These are phyloP conservation scores for Xylaria cubensis DNA, from an alignment of 495 filamentous ascomycete species.

Conservation along the genomic window DNA sequence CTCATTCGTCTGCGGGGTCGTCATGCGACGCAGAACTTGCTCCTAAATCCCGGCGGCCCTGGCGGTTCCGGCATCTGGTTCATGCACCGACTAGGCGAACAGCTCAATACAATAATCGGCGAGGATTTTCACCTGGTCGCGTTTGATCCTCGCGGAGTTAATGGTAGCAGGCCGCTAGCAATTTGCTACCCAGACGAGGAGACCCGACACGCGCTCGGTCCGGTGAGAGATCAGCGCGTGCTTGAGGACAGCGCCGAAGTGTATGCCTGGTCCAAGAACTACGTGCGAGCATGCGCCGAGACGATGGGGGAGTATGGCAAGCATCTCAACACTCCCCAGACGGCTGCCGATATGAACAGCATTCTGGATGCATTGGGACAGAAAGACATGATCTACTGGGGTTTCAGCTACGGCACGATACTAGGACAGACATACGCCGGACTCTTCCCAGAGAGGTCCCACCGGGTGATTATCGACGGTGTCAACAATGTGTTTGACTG, in stretches of 20 bases:
- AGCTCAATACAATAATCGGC: constrained; percentile 47
- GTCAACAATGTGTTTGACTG: constrained; percentile 49
- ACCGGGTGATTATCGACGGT: constrained; percentile 52
- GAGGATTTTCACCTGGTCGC: constrained; percentile 52
- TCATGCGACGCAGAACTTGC: constrained; percentile 49
- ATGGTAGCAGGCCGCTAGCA: constrained; percentile 45
- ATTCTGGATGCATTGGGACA: constrained; percentile 55
- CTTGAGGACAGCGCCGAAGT: constrained; percentile 48
- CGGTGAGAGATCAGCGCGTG: constrained; percentile 38
- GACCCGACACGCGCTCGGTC: constrained; percentile 34
- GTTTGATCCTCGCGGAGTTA: constrained; percentile 56
- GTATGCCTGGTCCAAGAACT: constrained; percentile 48
- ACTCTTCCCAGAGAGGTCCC: constrained; percentile 50
- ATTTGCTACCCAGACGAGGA: constrained; percentile 46
- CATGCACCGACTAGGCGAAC: constrained; percentile 42
- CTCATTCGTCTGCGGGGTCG: constrained; percentile 49
- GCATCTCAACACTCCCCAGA: constrained; percentile 57
- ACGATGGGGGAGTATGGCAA: constrained; percentile 48
- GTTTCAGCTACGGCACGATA: constrained; percentile 68
- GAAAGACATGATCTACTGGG: constrained; percentile 63
- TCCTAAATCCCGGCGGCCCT: constrained; percentile 56
- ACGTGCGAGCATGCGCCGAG: constrained; percentile 47
- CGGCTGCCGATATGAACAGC: constrained; percentile 57
- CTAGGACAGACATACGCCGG: constrained; percentile 62
- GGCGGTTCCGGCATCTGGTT: constrained; percentile 49